These are phyloP conservation scores for Lecanicillium sp. DNA, from an alignment of 2,329 filamentous ascomycete genomes.

Conservation along the genomic window DNA sequence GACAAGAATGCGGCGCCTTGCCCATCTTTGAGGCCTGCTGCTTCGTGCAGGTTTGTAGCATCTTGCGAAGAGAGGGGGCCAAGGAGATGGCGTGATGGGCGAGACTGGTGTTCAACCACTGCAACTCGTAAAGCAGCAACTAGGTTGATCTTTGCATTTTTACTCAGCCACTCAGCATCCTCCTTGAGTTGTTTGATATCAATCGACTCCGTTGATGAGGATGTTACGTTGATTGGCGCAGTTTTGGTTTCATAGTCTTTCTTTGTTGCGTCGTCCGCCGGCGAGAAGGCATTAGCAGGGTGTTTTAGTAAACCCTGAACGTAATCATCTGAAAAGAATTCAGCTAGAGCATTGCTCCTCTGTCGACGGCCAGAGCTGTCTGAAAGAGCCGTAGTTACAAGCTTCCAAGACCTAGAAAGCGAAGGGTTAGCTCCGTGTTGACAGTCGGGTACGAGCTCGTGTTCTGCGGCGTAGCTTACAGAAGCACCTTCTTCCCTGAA, in stretches of 20 bases:
- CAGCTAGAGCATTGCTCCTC: constrained; percentile 45
- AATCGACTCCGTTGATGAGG: constrained; percentile 56
- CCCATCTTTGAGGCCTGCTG: constrained; percentile 55
- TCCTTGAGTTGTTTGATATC: constrained; percentile 74
- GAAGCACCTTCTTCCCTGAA: constrained; percentile 67
- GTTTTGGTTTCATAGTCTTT: constrained; percentile 75
- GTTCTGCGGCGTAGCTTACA: constrained; percentile 48
- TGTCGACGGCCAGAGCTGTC: constrained; percentile 50
- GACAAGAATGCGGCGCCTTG: constrained; percentile 49
- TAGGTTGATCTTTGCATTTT: constrained; percentile 69
- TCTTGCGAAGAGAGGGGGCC: constrained; percentile 71
- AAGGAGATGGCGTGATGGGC: constrained; percentile 63
- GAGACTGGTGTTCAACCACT: constrained; percentile 75
- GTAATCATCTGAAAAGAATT: constrained; percentile 64
- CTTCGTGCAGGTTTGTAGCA: constrained; percentile 65
- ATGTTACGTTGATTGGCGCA: constrained; percentile 75
- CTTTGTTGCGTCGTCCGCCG: constrained; percentile 54
- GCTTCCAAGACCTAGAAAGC: constrained; percentile 50
- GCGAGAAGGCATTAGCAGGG: constrained; percentile 59
- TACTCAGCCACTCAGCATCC: constrained; percentile 80
- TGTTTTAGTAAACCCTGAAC: constrained; percentile 60
- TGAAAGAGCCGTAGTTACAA: constrained; percentile 45
- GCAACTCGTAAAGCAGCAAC: constrained; percentile 72
- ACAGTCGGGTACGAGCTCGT: neutral
- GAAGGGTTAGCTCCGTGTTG: constrained; percentile 8